Evolutionary conservation across 345 rosid genomes (phyloP), one percentile per base, ranked within the genome.

Genomic region (Geranium rotundifolium): DNA sequence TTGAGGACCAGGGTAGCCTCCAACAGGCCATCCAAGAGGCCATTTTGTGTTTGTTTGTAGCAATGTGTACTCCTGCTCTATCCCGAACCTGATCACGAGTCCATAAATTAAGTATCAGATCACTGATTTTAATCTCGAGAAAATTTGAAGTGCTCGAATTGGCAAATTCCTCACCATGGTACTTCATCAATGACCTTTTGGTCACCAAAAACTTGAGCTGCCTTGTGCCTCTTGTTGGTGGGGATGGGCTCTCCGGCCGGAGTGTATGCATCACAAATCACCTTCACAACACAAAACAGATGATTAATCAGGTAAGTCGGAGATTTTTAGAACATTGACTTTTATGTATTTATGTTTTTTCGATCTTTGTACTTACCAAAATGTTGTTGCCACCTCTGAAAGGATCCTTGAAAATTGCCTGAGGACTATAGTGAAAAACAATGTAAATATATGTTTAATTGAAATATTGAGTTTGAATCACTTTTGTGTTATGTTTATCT

Each of bases 381-480:
- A 93, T 93, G 73, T 93, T 85, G 76, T 93, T 87, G 37, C 96
- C 97, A 1, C 99, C 96, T 9, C 99, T 95, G 81, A 93, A 93
- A 63, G 97, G 99, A 64, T 89, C 97, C 82, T 85, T 89, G 67
- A 84, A 93, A 61, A 89, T 89, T 63, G 97, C 96, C 76, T 89
- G 99, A 9, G 99, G 99, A 69, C 97, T 93, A 83, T 60, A 63
- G 56, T 23, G 41, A 61, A 65, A 29, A 61, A 57, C n/a, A n/a
- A n/a, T n/a, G n/a, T n/a, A n/a, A n/a, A n/a, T n/a, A n/a, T n/a
- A n/a, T n/a, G n/a, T n/a, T n/a, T n/a, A n/a, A n/a, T n/a, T n/a
- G n/a, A n/a, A n/a, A n/a, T n/a, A n/a, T n/a, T n/a, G 63, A 7
- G 4, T 14, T 1, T 19, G 17, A 58, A 41, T 20, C 27, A 2